Conservation (phyloP, 2,329 filamentous ascomycete genomes). For the Pyrenochaeta sp. region DNA sequence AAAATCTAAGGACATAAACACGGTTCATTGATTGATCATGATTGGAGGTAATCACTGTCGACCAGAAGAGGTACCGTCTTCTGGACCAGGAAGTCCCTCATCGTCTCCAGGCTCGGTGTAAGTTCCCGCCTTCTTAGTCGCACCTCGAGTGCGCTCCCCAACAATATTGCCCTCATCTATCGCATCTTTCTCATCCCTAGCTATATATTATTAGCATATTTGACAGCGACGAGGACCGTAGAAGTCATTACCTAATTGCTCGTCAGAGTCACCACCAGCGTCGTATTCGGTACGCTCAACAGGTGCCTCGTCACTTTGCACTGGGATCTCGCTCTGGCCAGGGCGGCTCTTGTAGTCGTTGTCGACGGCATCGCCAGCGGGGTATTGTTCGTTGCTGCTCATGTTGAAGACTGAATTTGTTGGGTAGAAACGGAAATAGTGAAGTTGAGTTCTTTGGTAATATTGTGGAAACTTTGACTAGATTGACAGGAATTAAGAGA, state of each 20-base stretch:
- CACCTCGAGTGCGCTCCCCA: conserved; percentile 56
- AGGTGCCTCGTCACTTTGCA: conserved; percentile 56
- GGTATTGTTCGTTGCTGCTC: conserved; percentile 41
- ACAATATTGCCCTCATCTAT: conserved; percentile 59
- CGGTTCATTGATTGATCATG: too few species aligned
- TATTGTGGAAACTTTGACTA: too few species aligned
- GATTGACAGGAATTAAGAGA: too few species aligned
- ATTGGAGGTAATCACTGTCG: conserved; percentile 29
- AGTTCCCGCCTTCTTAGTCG: conserved; percentile 52
- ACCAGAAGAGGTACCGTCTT: conserved; percentile 43
- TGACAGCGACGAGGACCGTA: neutral
- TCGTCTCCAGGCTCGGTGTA: conserved; percentile 62
- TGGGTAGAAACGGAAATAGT: too few species aligned
- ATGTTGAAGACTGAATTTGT: conserved; percentile 27
- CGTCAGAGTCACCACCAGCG: conserved; percentile 57
- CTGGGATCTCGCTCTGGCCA: conserved; percentile 54
- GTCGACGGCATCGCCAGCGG: conserved; percentile 46
- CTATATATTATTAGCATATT: conserved; percentile 35
- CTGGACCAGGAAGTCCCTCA: conserved; percentile 50
- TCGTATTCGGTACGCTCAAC: conserved; percentile 54
- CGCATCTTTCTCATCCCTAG: conserved; percentile 57
- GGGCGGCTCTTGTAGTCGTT: conserved; percentile 58
- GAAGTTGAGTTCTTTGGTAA: too few species aligned
- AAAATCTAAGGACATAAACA: neutral
- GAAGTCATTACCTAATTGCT: conserved; percentile 50